Percentiles rank a stretch among this genome's conserved stretches.
phyloP scores from a whole-genome alignment of 73 alveolate species.

The Blepharisma japonicum region DNA sequence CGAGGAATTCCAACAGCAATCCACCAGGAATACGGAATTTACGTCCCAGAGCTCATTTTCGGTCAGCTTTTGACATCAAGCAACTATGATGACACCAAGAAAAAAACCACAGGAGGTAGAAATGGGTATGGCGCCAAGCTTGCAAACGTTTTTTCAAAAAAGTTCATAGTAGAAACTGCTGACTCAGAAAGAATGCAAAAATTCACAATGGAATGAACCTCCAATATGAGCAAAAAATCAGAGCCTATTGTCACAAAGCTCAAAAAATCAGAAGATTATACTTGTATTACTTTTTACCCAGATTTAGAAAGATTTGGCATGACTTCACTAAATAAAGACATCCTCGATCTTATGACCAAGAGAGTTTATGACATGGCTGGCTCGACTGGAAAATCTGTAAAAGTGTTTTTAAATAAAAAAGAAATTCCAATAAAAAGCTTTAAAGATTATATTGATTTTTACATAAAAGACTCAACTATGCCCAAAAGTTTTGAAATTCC shows the following conservation, averaged over 20 bases:
- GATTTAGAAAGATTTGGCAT: constrained; percentile 91
- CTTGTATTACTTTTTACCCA: constrained; percentile 91
- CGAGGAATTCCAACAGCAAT: constrained; percentile 86
- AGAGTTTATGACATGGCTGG: constrained; percentile 99
- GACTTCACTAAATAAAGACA: constrained; percentile 83
- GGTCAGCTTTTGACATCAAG: constrained; percentile 97
- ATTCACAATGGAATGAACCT: constrained; percentile 54
- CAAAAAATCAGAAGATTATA: constrained; percentile 70
- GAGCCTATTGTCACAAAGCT: constrained; percentile 68
- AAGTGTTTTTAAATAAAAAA: constrained; percentile 74
- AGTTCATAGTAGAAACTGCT: constrained; percentile 58
- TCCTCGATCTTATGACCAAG: constrained; percentile 58
- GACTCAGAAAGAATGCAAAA: neutral
- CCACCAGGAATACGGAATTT: constrained; percentile 89
- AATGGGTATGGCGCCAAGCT: constrained; percentile 99
- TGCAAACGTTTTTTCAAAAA: constrained; percentile 94
- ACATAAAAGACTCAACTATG: constrained; percentile 63
- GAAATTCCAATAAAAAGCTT: constrained; percentile 69
- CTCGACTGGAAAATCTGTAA: constrained; percentile 68
- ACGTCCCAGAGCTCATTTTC: constrained; percentile 95
- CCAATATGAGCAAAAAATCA: constrained; percentile 81
- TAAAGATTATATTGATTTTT: constrained; percentile 86
- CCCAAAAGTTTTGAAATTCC: neutral
- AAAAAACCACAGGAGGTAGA: constrained; percentile 98
- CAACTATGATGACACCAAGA: constrained; percentile 95